phyloP scores from a whole-genome alignment of 331 rosid genomes.

The Dryas integrifolia region DNA sequence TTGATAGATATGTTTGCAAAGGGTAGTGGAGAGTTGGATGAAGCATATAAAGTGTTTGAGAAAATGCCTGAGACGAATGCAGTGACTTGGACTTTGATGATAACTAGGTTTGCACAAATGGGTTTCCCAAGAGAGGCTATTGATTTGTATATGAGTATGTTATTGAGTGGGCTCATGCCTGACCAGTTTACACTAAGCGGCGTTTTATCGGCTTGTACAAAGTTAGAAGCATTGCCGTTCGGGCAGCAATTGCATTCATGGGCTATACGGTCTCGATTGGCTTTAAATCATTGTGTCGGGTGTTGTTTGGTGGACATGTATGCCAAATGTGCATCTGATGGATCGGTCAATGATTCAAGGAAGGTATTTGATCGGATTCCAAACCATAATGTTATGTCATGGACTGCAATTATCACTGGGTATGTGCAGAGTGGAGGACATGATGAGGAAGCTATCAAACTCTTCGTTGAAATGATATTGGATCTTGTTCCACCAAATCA shows the following conservation, averaged over 20 bases:
- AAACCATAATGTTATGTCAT: constrained; percentile 21
- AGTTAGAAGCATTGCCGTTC: constrained; percentile 7
- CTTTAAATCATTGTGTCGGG: constrained; percentile 17
- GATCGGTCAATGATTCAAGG: constrained; percentile 17
- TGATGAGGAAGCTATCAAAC: constrained; percentile 15
- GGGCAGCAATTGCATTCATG: constrained; percentile 28
- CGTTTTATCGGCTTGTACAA: constrained; percentile 12
- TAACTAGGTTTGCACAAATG: constrained; percentile 17
- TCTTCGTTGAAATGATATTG: constrained; percentile 16
- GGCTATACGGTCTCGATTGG: constrained; percentile 15
- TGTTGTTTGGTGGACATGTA: constrained; percentile 31
- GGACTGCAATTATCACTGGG: constrained; percentile 27
- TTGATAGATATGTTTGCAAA: constrained; percentile 21
- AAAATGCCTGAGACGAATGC: constrained; percentile 12
- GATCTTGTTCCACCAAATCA: constrained; percentile 20
- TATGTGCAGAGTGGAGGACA: constrained; percentile 18
- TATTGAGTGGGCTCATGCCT: constrained; percentile 10
- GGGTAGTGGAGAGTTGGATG: constrained; percentile 15
- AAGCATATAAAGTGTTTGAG: constrained; percentile 21
- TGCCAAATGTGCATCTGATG: constrained; percentile 20
- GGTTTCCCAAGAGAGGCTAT: constrained; percentile 7
- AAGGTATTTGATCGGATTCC: constrained; percentile 22
- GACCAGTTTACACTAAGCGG: constrained; percentile 24
- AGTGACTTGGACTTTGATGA: constrained; percentile 23
- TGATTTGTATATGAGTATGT: constrained; percentile 14